A percentile compares a stretch with the other conserved stretches of the same genome.
phyloP scores from a whole-genome alignment of 2,329 filamentous ascomycete species.

The Clonostachys rosea region DNA sequence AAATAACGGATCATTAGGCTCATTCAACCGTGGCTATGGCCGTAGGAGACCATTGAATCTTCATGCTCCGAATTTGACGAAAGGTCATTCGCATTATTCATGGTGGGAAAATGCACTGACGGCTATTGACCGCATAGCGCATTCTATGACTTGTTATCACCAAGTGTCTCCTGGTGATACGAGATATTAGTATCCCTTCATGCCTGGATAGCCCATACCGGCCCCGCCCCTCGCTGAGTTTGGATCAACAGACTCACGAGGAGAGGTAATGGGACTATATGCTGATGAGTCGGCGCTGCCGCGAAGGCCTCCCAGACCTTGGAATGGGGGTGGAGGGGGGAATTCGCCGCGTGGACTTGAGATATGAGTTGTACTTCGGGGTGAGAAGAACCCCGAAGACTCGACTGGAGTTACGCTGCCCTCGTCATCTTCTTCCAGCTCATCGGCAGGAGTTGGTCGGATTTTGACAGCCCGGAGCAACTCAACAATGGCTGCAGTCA shows the following conservation, averaged over 20 bases:
- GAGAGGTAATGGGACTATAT: constrained; percentile 70
- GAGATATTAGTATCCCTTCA: constrained; percentile 12
- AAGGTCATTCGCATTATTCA: no score
- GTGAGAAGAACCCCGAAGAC: constrained; percentile 65
- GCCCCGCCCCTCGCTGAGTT: constrained; percentile 26
- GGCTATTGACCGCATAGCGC: no score
- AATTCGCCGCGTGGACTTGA: constrained; percentile 24
- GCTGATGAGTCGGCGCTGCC: constrained; percentile 66
- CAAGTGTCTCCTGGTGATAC: no score
- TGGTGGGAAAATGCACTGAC: no score
- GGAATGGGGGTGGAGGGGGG: constrained; percentile 50
- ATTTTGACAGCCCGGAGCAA: constrained; percentile 82
- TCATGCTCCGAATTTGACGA: no score
- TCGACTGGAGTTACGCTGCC: constrained; percentile 61
- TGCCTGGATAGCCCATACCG: constrained; percentile 30
- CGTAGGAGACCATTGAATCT: no score
- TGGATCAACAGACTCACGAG: constrained; percentile 49
- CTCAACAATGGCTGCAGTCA: constrained; percentile 82
- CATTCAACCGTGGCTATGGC: no score
- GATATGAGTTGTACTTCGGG: constrained; percentile 34
- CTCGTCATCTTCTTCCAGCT: constrained; percentile 76
- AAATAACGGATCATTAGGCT: no score
- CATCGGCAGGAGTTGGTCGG: constrained; percentile 65
- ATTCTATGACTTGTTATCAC: no score
- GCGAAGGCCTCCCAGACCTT: constrained; percentile 49